phyloP scores from a whole-genome alignment of 768 basidiomycete genomes.

The Lactarius quietus region DNA sequence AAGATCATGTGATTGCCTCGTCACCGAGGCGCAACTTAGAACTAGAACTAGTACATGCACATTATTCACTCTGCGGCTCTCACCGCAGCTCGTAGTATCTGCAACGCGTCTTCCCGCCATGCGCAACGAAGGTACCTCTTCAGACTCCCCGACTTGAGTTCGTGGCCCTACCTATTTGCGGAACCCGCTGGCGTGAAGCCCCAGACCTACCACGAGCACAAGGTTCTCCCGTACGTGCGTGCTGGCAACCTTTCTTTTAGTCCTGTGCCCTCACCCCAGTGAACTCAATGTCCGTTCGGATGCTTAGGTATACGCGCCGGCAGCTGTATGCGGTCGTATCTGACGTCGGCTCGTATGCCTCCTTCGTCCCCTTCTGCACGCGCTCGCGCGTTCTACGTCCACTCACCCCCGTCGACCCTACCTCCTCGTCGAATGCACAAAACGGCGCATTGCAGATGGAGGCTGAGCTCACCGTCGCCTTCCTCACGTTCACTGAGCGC shows the following conservation, averaged over 20 bases:
- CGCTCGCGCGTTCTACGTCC: constrained; percentile 58
- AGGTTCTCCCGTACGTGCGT: constrained; percentile 77
- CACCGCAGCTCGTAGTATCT: constrained; percentile 1
- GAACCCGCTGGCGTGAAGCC: constrained; percentile 36
- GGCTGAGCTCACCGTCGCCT: constrained; percentile 86
- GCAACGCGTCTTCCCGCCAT: neutral
- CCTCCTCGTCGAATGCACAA: constrained; percentile 22
- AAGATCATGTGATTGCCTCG: constrained; percentile 4
- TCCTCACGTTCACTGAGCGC: constrained; percentile 81
- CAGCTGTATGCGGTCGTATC: constrained; percentile 86
- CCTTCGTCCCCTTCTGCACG: constrained; percentile 88
- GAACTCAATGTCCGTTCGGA: neutral
- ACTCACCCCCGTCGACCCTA: constrained; percentile 26
- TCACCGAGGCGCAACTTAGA: neutral
- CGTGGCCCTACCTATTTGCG: constrained; percentile 39
- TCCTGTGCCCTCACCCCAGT: neutral
- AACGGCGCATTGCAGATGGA: constrained; percentile 49
- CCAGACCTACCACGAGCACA: constrained; percentile 77
- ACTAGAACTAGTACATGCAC: constrained; percentile 4
- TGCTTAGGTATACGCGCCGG: constrained; percentile 62
- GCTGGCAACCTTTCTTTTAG: neutral
- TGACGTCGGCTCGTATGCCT: constrained; percentile 80
- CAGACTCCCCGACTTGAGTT: constrained; percentile 49
- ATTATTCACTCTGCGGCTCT: constrained; percentile 6
- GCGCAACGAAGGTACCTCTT: constrained; percentile 20